Evolutionary conservation across 2,329 filamentous ascomycete genomes (phyloP).

Genomic region (Hymenoscyphus infarciens): DNA sequence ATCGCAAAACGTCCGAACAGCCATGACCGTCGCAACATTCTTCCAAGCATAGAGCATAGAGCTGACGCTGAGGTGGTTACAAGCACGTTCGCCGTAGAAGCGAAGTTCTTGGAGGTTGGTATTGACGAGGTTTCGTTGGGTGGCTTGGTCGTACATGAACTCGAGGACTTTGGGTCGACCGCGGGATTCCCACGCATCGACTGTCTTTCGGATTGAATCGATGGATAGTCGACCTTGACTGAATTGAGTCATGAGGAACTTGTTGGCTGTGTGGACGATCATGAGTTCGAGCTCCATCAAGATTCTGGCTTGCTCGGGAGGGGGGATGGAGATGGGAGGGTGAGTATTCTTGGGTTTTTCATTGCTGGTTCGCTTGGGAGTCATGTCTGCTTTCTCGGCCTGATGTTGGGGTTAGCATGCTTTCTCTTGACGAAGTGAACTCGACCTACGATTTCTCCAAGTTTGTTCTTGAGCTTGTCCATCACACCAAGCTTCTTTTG

Average conservation of each 20-base stretch:
- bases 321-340: conserved; percentile 28
- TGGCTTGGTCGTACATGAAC: conserved; percentile 50
- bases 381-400: conserved; percentile 34
- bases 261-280: conserved; percentile 32
- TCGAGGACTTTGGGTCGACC: conserved; percentile 46
- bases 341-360: conserved; percentile 22
- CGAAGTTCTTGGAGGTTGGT: conserved; percentile 43
- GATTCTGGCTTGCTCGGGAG: conserved; percentile 31
- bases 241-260: conserved; percentile 35
- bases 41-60: conserved; percentile 48
- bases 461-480: conserved; percentile 30
- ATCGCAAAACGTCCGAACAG: conserved; percentile 47
- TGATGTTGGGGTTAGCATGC: conserved; percentile 13
- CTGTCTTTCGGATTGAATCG: conserved; percentile 32
- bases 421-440: not conserved
- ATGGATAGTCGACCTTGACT: conserved; percentile 31
- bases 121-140: conserved; percentile 45
- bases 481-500: conserved; percentile 29
- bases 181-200: conserved; percentile 40
- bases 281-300: conserved; percentile 35
- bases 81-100: conserved; percentile 43
- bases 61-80: conserved; percentile 38
- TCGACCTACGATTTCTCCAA: conserved; percentile 33
- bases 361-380: conserved; percentile 13
- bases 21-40: conserved; percentile 43